A percentile compares a stretch with the other conserved stretches of the same genome.
These are phyloP conservation scores for Candida nanaspora DNA, from an alignment of 805 yeast genomes.

Conservation along the genomic window DNA sequence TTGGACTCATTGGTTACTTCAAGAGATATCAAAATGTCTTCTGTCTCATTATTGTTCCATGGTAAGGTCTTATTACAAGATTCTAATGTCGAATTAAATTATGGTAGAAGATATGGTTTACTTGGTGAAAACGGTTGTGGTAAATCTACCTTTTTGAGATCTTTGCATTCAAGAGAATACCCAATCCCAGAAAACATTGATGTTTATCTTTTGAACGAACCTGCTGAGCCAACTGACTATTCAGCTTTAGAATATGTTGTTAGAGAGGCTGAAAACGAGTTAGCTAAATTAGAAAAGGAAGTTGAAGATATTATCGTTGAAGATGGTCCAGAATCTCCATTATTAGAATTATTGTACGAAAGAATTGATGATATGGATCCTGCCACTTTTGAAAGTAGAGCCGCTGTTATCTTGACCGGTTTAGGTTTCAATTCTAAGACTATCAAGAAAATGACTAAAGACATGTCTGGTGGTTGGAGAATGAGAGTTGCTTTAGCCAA, in stretches of 20 bases:
- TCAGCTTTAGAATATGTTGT: constrained; percentile 96
- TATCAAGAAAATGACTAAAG: constrained; percentile 89
- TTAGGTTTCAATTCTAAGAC: constrained; percentile 88
- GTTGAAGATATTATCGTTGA: constrained; percentile 85
- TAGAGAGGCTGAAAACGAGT: constrained; percentile 89
- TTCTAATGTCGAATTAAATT: constrained; percentile 85
- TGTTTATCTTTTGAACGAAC: constrained; percentile 90
- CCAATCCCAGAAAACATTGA: constrained; percentile 92
- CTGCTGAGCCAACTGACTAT: constrained; percentile 89
- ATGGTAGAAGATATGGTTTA: constrained; percentile 95
- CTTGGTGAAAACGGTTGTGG: constrained; percentile 99
- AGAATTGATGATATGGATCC: constrained; percentile 96
- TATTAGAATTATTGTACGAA: constrained; percentile 86
- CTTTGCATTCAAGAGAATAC: constrained; percentile 92
- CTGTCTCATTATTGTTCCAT: constrained; percentile 90
- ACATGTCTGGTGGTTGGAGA: constrained; percentile 99
- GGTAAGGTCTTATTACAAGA: constrained; percentile 96
- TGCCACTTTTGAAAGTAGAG: constrained; percentile 90
- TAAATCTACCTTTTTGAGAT: constrained; percentile 89
- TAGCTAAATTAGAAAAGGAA: constrained; percentile 82
- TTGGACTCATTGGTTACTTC: constrained; percentile 83
- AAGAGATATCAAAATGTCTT: constrained; percentile 86
- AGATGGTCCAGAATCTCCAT: constrained; percentile 89
- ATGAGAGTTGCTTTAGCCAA: constrained; percentile 99
- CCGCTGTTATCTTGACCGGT: constrained; percentile 93